Percentiles rank a stretch among this genome's conserved stretches.
Conservation (phyloP, 192 early-diverging fungal species). For the Backusella sp. region DNA sequence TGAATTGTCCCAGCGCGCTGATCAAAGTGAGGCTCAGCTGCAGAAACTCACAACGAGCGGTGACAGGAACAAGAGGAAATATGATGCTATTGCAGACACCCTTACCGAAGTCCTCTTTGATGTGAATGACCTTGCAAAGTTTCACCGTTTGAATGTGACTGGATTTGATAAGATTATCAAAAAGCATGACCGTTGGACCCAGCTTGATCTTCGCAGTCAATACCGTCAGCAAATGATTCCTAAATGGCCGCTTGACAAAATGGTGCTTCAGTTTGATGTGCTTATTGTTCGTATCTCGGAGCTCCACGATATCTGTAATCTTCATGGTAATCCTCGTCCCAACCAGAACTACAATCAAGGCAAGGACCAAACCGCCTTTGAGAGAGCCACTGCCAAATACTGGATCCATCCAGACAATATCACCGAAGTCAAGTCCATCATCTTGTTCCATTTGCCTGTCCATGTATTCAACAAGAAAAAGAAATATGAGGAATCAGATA, state of each 20-base stretch:
- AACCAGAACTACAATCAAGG: conserved; percentile 16
- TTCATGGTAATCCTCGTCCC: conserved; percentile 16
- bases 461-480: conserved; percentile 83
- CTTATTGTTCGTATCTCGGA: conserved; percentile 21
- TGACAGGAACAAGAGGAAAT: conserved; percentile 45
- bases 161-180: conserved; percentile 93
- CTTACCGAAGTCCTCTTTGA: conserved; percentile 70
- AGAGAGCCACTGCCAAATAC: conserved; percentile 74
- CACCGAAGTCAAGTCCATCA: conserved; percentile 90
- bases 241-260: conserved; percentile 67
- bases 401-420: conserved; percentile 98
- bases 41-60: background rate
- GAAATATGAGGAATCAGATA: conserved; percentile 76
- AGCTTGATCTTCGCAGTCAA: conserved; percentile 64
- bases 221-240: conserved; percentile 71
- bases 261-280: conserved; percentile 49
- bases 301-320: conserved; percentile 18
- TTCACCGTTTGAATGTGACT: conserved; percentile 74
- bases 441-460: conserved; percentile 89
- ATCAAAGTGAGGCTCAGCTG: conserved; percentile 56
- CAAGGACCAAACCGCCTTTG: conserved; percentile 37
- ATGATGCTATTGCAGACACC: conserved; percentile 45
- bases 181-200: conserved; percentile 93
- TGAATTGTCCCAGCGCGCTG: conserved; percentile 64
- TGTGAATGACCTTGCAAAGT: conserved; percentile 77